A percentile compares a stretch with the other conserved stretches of the same genome.
Conservation (phyloP, 352 stramenopile species). For the Phytopythium montanum region DNA sequence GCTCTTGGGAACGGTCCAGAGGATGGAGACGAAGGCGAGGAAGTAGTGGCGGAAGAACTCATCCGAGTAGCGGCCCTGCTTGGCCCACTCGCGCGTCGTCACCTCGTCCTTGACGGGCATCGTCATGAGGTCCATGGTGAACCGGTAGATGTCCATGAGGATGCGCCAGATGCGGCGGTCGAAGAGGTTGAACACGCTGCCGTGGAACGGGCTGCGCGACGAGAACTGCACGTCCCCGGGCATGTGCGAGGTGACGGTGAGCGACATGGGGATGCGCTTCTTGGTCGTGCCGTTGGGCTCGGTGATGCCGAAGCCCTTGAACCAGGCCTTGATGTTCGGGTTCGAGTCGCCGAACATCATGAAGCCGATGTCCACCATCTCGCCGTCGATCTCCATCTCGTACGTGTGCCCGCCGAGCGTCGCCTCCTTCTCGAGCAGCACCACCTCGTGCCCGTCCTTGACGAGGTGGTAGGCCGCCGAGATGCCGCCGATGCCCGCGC, state of each 20-base stretch:
- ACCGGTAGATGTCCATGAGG: constrained; percentile 84
- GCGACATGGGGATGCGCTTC: constrained; percentile 85
- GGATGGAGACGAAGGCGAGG: constrained; percentile 80
- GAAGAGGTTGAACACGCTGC: constrained; percentile 59
- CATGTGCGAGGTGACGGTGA: constrained; percentile 82
- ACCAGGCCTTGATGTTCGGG: constrained; percentile 90
- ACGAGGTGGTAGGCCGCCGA: constrained; percentile 82
- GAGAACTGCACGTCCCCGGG: constrained; percentile 84
- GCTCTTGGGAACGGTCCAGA: constrained; percentile 84
- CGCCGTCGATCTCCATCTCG: constrained; percentile 84
- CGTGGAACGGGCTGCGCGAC: constrained; percentile 71
- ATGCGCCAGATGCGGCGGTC: constrained; percentile 79
- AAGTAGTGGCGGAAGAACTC: constrained; percentile 90
- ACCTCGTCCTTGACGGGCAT: constrained; percentile 76
- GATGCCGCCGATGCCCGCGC: constrained; percentile 77
- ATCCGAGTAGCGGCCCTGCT: constrained; percentile 62
- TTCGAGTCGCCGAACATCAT: constrained; percentile 91
- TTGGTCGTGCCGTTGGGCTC: constrained; percentile 82
- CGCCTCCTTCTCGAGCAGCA: constrained; percentile 81
- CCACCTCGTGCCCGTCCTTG: constrained; percentile 81
- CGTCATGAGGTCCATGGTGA: constrained; percentile 83
- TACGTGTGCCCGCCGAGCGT: constrained; percentile 81
- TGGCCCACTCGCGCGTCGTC: constrained; percentile 76
- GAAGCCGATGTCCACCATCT: constrained; percentile 85
- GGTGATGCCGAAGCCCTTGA: constrained; percentile 82